Evolutionary conservation across 1,284 basidiomycete species (phyloP), one percentile per base, ranked within the genome.

Genomic region (Coniferiporia sulphurascens): DNA sequence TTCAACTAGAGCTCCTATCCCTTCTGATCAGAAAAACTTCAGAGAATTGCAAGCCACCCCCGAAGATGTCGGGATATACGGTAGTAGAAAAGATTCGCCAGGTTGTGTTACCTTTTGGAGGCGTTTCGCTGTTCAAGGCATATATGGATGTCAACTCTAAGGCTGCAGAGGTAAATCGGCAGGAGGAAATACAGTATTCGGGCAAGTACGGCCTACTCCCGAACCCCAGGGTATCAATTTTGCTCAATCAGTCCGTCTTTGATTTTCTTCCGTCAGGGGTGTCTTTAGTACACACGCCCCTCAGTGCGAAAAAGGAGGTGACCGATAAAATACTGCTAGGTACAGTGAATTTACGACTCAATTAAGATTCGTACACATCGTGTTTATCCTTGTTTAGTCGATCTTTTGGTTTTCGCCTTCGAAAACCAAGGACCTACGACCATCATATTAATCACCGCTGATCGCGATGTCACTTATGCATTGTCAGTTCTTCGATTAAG

Each of bases 401-500:
- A 86, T 64, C 83, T 86, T 78, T 69, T 85, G 56, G 72, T 77
- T 1, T 79, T 79, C 68, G 82, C 81, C 1, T 78, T 83, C 58
- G 84, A 86, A n/a, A 21, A 21, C 15, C 44, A 19, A 8, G 61
- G 74, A 2, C 78, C 80, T 1, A 72, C 74, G 36, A 83, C 82
- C 3, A 72, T 84, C 50, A 67, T 85, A 45, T 68, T 85, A 34
- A 80, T 85, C 56, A 77, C 81, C 2, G 80, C 78, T 12, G 82
- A 85, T 67, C 73, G 80, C 35, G 83, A 84, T 66, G 84, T 83
- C 67, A 78, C 80, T 0, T 84, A 84, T 66, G 78, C 79, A 9
- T 70, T 82, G 21, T 79, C 83, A 2, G 72, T 77, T 44, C 71
- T 85, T 19, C 74, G 80, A 34, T 71, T 80, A 44, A 74, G 82